These are phyloP conservation scores for Rhizophlyctis rosea DNA, from an alignment of 192 early-diverging fungal genomes.

Conservation along the genomic window DNA sequence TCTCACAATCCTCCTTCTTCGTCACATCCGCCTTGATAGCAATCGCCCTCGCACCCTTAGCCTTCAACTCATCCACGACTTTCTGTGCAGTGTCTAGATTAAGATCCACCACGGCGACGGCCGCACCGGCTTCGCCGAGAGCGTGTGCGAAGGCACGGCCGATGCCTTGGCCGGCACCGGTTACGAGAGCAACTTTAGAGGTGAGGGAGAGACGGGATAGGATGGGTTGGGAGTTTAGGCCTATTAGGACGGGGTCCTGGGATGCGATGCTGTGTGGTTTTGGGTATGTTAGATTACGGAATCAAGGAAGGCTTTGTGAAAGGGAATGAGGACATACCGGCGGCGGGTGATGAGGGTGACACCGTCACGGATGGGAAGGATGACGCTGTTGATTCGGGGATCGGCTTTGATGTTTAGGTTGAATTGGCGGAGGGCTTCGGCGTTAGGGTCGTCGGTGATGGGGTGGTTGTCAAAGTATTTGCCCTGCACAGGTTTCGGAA, in stretches of 20 bases:
- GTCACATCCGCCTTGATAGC: slow-evolving; percentile 1
- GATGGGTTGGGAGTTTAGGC: not conserved
- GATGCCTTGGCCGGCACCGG: slow-evolving; percentile 4
- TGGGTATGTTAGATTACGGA: too few species aligned
- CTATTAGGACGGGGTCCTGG: not conserved
- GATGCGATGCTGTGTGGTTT: too few species aligned
- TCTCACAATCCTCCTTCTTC: not conserved
- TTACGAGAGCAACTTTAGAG: not conserved
- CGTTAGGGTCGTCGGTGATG: not conserved
- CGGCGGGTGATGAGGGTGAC: slow-evolving; percentile 1
- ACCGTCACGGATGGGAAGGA: slow-evolving; percentile 5
- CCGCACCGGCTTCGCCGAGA: slow-evolving; percentile 4
- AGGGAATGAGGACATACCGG: not conserved
- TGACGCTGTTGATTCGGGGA: not conserved
- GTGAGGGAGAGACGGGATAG: not conserved
- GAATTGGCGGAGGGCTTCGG: slow-evolving; percentile 4
- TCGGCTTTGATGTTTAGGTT: not conserved
- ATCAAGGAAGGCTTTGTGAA: too few species aligned
- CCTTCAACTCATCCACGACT: slow-evolving; percentile 1
- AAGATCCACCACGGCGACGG: slow-evolving; percentile 5
- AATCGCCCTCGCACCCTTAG: not conserved
- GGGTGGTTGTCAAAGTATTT: not conserved
- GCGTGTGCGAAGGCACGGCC: slow-evolving; percentile 4
- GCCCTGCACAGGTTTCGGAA: not conserved
- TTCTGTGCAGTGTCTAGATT: not conserved